phyloP scores from a whole-genome alignment of 192 early-diverging fungal genomes.

The Chytriomyces sp. region DNA sequence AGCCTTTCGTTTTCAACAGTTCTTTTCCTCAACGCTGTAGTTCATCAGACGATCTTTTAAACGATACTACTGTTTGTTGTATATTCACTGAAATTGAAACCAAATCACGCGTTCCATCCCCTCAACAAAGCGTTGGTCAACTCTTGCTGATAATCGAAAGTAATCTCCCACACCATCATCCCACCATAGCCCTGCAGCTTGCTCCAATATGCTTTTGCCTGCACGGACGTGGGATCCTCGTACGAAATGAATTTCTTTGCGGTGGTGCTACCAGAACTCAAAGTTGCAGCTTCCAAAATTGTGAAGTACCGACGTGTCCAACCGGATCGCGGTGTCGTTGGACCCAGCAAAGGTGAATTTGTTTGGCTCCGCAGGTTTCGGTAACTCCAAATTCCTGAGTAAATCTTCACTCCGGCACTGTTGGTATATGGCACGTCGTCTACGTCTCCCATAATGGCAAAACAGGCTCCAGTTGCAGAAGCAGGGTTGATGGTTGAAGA shows the following conservation, averaged over 20 bases:
- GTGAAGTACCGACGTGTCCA: not conserved
- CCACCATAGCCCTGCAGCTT: constrained; percentile 23
- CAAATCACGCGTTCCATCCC: not conserved
- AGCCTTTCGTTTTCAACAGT: no score
- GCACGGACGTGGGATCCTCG: constrained; percentile 16
- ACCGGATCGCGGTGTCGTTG: not conserved
- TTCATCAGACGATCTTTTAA: no score
- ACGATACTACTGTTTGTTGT: no score
- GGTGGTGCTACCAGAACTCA: not conserved
- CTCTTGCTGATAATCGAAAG: constrained; percentile 5
- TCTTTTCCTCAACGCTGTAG: no score
- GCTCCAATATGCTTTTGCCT: constrained; percentile 5
- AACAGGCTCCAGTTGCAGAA: not conserved
- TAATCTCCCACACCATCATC: constrained; percentile 25
- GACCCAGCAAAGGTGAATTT: not conserved
- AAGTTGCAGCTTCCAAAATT: not conserved
- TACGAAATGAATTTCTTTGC: constrained; percentile 14
- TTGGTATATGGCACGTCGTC: not conserved
- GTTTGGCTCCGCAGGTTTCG: constrained; percentile 4
- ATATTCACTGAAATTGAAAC: not conserved
- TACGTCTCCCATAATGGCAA: not conserved
- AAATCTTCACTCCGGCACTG: constrained; percentile 10
- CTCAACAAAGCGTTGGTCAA: not conserved
- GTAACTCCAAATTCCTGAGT: constrained; percentile 16
- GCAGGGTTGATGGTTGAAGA: not conserved